Percentiles rank a stretch among this genome's conserved stretches.
Conservation (phyloP, 352 stramenopile species). For the Phytopythium cucurbitacearum region DNA sequence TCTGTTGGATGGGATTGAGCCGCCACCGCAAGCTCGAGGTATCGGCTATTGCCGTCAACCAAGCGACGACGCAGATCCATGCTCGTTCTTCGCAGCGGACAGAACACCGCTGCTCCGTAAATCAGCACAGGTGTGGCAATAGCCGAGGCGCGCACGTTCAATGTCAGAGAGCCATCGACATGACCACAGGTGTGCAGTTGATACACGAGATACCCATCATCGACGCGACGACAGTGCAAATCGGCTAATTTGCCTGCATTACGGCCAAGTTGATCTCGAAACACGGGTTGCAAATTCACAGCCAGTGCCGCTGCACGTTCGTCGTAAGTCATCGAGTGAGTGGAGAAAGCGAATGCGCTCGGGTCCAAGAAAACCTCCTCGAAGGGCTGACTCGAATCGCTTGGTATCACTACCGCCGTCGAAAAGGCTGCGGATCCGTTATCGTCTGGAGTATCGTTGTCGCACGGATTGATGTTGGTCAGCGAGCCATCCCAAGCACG, state of each 20-base stretch:
- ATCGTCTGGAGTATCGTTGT: no score
- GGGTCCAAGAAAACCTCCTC: slow-evolving; percentile 4
- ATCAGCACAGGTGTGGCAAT: background rate
- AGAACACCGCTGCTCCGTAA: slow-evolving; percentile 15
- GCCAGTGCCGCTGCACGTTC: background rate
- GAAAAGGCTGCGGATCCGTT: no score
- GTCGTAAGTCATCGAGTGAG: background rate
- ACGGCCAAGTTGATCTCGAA: background rate
- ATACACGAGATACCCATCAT: slow-evolving; percentile 1
- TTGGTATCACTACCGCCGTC: background rate
- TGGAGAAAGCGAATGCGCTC: no score
- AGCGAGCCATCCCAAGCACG: no score
- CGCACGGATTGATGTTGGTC: no score
- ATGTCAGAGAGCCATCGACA: no score
- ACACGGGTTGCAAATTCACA: background rate
- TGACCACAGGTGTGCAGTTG: background rate
- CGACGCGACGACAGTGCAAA: background rate
- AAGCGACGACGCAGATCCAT: slow-evolving; percentile 7
- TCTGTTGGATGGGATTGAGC: background rate
- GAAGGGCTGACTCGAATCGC: background rate
- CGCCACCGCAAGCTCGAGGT: no score
- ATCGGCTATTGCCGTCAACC: slow-evolving; percentile 4
- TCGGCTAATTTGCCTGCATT: background rate
- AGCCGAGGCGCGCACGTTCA: no score
- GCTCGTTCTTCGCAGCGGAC: slow-evolving; percentile 8